A percentile compares a stretch with the other conserved stretches of the same genome.
Conservation (phyloP, 1,284 basidiomycete genomes). For the Melampsora medusae region DNA sequence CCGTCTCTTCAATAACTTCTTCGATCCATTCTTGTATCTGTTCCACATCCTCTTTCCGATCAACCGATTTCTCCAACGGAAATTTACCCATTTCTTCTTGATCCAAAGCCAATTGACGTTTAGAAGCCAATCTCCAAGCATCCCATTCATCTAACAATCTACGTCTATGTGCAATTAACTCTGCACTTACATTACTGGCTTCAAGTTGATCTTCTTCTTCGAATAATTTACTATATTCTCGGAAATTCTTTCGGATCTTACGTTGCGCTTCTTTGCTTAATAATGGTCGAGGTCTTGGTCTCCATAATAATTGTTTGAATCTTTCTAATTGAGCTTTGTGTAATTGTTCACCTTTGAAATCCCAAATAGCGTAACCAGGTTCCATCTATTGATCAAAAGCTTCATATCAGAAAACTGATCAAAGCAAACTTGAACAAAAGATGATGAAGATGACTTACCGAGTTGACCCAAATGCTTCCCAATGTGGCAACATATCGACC, state of each 20-base stretch:
- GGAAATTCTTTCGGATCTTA: conserved; percentile 80
- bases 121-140: conserved; percentile 67
- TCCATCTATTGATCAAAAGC: conserved; percentile 66
- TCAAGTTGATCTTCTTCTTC: conserved; percentile 96
- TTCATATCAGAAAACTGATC: not conserved
- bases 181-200: conserved; percentile 88
- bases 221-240: conserved; percentile 86
- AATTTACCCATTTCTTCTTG: conserved; percentile 47
- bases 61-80: conserved; percentile 45
- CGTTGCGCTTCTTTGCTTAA: conserved; percentile 86
- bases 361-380: conserved; percentile 95
- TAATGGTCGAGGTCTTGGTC: conserved; percentile 83
- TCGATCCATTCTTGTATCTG: conserved; percentile 55
- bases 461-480: conserved; percentile 91
- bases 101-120: conserved; percentile 49
- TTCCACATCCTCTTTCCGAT: conserved; percentile 52
- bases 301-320: conserved; percentile 99
- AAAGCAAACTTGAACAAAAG: too few species aligned
- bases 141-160: conserved; percentile 98
- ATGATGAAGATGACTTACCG: conserved; percentile 61
- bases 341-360: conserved; percentile 90
- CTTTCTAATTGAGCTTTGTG: conserved; percentile 79
- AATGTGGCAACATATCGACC: conserved; percentile 90
- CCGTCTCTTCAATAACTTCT: conserved; percentile 54
- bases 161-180: conserved; percentile 84